Evolutionary conservation across 2,329 filamentous ascomycete species (phyloP), one percentile per base, ranked within the genome.

Genomic region (Helotiales sp.): DNA sequence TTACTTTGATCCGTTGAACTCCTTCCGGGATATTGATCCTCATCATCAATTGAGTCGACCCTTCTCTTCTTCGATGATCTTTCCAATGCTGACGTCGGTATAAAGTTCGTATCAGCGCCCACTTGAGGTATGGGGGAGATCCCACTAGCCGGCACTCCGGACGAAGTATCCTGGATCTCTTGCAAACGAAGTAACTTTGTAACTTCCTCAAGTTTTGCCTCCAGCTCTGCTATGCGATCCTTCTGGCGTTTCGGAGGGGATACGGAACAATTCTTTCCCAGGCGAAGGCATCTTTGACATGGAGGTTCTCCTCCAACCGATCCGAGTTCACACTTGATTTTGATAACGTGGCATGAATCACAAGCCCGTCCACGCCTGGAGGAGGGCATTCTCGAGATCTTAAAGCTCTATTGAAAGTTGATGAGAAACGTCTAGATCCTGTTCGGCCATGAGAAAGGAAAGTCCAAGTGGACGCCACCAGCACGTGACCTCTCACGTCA

Each of bases 281-380:
- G 42, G 2, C 55, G 49, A n/a, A 42, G 24, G 49, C 55, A 57
- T 25, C 55, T 22, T 36, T 53, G 9, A 36, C 55, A 57, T 6
- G 55, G 55, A 13, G 55, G 55, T 29, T 10, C 2, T 6, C 19
- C 22, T 15, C 17, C 10, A 8, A 29, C 9, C 1, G 54, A n/a
- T 10, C 54, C 54, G 15, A 57, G 54, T 31, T 57, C 54, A 22
- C 54, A 57, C 36, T 57, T 57, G 27, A 57, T 57, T 17, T 57
- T 57, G 15, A 57, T 52, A 13, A 19, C 34, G 30, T 57, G 54
- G 38, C 54, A 57, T 5, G 30, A 10, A 24, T 52, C 48, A 34
- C 54, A 57, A 25, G 54, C 54, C 5, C 54, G 27, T 13, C 47
- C 40, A 17, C 48, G 13, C 13, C 52, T 48, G 4, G 36, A 31